Percentiles rank a stretch among this genome's conserved stretches.
These are phyloP conservation scores for Cenococcum geophilum DNA, from an alignment of 495 filamentous ascomycete species.

Conservation along the genomic window DNA sequence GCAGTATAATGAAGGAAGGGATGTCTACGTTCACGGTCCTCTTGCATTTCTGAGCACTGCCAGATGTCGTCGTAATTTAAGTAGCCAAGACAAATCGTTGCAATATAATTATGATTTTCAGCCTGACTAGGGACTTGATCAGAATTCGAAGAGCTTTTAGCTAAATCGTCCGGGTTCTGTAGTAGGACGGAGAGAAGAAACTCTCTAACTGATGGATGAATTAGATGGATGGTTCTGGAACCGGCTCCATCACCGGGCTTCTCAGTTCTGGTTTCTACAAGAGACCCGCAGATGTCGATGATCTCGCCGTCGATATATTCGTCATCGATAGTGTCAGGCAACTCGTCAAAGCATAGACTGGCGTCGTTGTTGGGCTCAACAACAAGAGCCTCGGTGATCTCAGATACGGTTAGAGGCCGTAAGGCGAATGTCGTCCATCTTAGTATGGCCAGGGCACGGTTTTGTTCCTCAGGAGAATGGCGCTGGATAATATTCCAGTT, in stretches of 20 bases:
- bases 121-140: neutral
- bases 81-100: neutral
- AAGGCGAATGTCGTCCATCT: neutral
- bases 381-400: neutral
- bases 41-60: neutral
- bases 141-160: neutral
- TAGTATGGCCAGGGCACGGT: neutral
- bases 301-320: neutral
- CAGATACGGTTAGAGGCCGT: neutral
- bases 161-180: neutral
- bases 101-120: neutral
- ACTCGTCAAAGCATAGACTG: neutral
- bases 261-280: neutral
- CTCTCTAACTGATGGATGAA: neutral
- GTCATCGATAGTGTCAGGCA: neutral
- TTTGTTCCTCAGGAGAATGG: neutral
- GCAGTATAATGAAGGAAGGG: neutral
- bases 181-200: too few relatives aligned
- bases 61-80: neutral
- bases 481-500: neutral
- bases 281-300: neutral
- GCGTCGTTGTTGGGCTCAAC: neutral
- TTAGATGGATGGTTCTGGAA: neutral
- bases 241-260: neutral
- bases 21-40: neutral